Evolutionary conservation across 2,329 filamentous ascomycete species (phyloP).

Genomic region (Claviceps citrina): DNA sequence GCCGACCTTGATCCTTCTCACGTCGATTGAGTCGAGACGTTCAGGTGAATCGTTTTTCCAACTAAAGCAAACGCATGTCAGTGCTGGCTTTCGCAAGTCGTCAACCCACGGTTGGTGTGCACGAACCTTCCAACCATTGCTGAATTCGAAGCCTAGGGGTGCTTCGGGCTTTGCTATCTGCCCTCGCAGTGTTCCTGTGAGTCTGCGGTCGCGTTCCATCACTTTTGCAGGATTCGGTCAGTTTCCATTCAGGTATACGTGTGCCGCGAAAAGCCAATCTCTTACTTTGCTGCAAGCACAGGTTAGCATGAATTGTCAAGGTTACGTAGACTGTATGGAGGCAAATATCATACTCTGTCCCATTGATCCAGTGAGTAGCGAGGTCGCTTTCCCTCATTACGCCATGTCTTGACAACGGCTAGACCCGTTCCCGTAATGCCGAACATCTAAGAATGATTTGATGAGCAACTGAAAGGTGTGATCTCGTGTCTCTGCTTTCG

Average conservation of each 20-base stretch:
- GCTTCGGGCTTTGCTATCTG: slow-evolving; percentile 40
- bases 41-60: slow-evolving; percentile 38
- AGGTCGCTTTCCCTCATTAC: slow-evolving; percentile 45
- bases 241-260: slow-evolving; percentile 4
- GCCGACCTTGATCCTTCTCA: not conserved
- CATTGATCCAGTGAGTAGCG: slow-evolving; percentile 47
- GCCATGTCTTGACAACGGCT: slow-evolving; percentile 38
- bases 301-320: slow-evolving; percentile 14
- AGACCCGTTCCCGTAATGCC: slow-evolving; percentile 43
- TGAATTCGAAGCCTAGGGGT: slow-evolving; percentile 44
- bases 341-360: slow-evolving; percentile 37
- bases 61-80: slow-evolving; percentile 18
- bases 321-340: not conserved
- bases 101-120: not conserved
- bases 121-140: slow-evolving; percentile 48
- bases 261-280: not conserved
- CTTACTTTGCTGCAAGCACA: slow-evolving; percentile 38
- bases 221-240: slow-evolving; percentile 26
- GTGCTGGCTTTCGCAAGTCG: slow-evolving; percentile 1
- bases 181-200: slow-evolving; percentile 43
- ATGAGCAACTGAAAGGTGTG: slow-evolving; percentile 1
- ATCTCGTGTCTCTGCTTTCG: slow-evolving; percentile 4
- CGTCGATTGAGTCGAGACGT: slow-evolving; percentile 2
- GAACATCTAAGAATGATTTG: slow-evolving; percentile 39
- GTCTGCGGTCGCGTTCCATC: slow-evolving; percentile 49